Conservation (phyloP, 2,329 filamentous ascomycete genomes). For the Ceratocystis lukuohia region DNA sequence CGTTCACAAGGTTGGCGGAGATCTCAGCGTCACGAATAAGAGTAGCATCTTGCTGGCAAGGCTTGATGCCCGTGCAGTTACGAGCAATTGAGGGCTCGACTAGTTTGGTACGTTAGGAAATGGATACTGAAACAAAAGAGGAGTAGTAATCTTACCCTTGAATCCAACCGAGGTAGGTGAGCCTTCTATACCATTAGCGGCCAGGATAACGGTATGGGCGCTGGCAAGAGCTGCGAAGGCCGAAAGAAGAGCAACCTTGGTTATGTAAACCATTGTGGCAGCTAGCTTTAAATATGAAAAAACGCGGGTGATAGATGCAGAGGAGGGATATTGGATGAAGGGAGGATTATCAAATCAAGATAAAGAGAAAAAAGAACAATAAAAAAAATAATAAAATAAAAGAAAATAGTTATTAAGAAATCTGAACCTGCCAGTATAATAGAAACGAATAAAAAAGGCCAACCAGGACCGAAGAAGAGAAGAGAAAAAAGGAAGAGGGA, state of each 20-base stretch:
- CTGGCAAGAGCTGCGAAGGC: constrained; percentile 24
- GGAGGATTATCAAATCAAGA: constrained; percentile 5
- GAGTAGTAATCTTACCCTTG: constrained; percentile 27
- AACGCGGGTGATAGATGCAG: constrained; percentile 23
- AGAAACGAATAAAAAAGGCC: constrained; percentile 19
- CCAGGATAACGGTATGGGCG: constrained; percentile 36
- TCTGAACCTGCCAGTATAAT: constrained; percentile 17
- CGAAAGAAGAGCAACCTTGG: constrained; percentile 26
- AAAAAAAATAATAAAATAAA: constrained; percentile 22
- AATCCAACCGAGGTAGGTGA: constrained; percentile 36
- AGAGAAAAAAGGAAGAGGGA: constrained; percentile 6
- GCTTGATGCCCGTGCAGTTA: constrained; percentile 50
- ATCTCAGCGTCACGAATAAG: constrained; percentile 48
- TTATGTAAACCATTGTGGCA: constrained; percentile 29
- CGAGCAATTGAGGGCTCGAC: constrained; percentile 43
- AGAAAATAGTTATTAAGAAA: constrained; percentile 20
- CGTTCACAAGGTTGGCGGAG: constrained; percentile 38
- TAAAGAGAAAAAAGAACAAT: constrained; percentile 18
- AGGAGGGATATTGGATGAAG: constrained; percentile 7
- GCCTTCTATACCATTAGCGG: constrained; percentile 33
- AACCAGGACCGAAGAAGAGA: constrained; percentile 20
- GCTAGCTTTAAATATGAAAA: constrained; percentile 23
- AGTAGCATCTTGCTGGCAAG: constrained; percentile 52
- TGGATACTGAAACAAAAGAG: neutral
- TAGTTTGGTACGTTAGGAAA: constrained; percentile 21